Evolutionary conservation across 1,284 basidiomycete genomes (phyloP).

Genomic region (Ganoderma lingzhi): DNA sequence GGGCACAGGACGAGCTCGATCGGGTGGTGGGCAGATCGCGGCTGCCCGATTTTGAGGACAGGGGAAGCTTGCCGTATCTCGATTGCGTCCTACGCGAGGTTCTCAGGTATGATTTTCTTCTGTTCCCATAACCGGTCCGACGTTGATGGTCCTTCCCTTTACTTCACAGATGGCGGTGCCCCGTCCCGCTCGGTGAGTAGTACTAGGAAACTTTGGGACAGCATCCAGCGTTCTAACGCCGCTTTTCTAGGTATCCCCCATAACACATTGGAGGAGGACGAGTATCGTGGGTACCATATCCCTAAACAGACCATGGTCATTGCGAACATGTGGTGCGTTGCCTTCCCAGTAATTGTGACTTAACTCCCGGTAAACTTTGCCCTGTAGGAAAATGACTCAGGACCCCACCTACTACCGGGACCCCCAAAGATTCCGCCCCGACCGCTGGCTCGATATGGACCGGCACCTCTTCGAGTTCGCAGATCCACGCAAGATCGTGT

Average conservation of each 20-base stretch:
- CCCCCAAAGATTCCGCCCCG: constrained; percentile 41
- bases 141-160: background rate
- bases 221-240: background rate
- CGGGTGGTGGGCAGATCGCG: constrained; percentile 52
- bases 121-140: background rate
- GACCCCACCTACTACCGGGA: constrained; percentile 37
- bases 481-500: constrained; percentile 41
- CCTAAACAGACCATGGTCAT: constrained; percentile 55
- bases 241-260: constrained; percentile 52
- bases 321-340: constrained; percentile 54
- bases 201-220: background rate
- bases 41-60: constrained; percentile 56
- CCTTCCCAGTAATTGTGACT: background rate
- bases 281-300: constrained; percentile 57
- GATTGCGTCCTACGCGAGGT: constrained; percentile 59
- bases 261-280: constrained; percentile 55
- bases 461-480: constrained; percentile 29
- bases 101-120: constrained; percentile 46
- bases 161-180: constrained; percentile 35
- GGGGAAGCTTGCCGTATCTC: constrained; percentile 61
- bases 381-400: constrained; percentile 42
- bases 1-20: constrained; percentile 64
- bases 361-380: no score
- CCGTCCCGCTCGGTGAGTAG: constrained; percentile 37
- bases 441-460: constrained; percentile 42